Evolutionary conservation across 1,139 yeast species (phyloP).

Genomic region (Zygosaccharomyces sapae): DNA sequence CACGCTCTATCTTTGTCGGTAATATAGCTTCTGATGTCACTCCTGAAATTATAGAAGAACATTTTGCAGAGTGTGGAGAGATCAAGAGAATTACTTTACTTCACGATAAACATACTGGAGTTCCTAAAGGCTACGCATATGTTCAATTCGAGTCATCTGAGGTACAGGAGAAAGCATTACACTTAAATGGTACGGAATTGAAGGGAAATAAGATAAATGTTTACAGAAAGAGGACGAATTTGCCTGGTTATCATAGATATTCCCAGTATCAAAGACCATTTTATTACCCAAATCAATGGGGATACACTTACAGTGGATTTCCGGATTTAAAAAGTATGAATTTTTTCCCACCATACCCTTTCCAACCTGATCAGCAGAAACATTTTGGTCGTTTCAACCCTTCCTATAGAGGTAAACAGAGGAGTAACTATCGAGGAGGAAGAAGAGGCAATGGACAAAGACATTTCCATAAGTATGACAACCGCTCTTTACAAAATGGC

Average conservation of each 20-base stretch:
- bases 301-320: slow-evolving; percentile 7
- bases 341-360: slow-evolving; percentile 8
- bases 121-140: slow-evolving; percentile 68
- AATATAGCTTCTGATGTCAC: slow-evolving; percentile 78
- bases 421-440: slow-evolving; percentile 10
- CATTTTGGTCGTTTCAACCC: slow-evolving; percentile 9
- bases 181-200: slow-evolving; percentile 48
- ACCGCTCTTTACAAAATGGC: background rate
- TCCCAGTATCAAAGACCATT: slow-evolving; percentile 9
- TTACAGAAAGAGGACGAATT: slow-evolving; percentile 61
- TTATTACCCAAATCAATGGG: slow-evolving; percentile 14
- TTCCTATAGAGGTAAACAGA: slow-evolving; percentile 13
- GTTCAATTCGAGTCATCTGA: slow-evolving; percentile 54
- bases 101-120: slow-evolving; percentile 44
- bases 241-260: slow-evolving; percentile 50
- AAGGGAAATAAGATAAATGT: slow-evolving; percentile 57
- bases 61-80: slow-evolving; percentile 68
- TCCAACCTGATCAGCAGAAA: slow-evolving; percentile 2
- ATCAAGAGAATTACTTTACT: slow-evolving; percentile 78
- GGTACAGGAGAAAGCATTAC: slow-evolving; percentile 50
- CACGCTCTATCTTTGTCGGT: slow-evolving; percentile 80
- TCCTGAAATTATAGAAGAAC: slow-evolving; percentile 77
- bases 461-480: slow-evolving; percentile 6
- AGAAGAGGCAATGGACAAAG: slow-evolving; percentile 12
- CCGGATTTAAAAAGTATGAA: slow-evolving; percentile 8